Percentiles rank a stretch among this genome's conserved stretches.
phyloP scores from a whole-genome alignment of 192 early-diverging fungal genomes.

The Rhizophagus prolifer region DNA sequence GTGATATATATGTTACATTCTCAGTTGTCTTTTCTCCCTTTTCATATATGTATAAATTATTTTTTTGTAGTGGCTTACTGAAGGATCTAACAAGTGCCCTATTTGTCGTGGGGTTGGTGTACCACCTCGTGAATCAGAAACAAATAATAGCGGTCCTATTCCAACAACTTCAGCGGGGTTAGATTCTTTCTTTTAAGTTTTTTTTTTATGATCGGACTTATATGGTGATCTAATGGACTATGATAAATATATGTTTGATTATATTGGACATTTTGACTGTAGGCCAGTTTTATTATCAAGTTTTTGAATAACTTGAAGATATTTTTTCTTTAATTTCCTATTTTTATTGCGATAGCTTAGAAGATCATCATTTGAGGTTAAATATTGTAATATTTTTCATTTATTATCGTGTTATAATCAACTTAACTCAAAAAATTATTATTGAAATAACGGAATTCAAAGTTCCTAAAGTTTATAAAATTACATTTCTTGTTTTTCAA shows the following conservation, averaged over 20 bases:
- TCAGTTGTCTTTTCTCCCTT: not conserved
- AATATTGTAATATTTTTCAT: too few species aligned
- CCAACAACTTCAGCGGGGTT: conserved; percentile 1
- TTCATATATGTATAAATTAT: not conserved
- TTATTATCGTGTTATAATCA: too few species aligned
- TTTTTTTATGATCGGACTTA: not conserved
- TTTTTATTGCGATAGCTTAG: too few species aligned
- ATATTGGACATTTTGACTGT: not conserved
- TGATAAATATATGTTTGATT: not conserved
- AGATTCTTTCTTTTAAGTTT: not conserved
- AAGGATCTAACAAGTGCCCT: conserved; percentile 55
- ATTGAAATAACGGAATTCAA: too few species aligned
- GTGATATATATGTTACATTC: not conserved
- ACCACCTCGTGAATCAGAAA: not conserved
- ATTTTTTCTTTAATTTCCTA: too few species aligned
- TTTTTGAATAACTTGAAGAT: too few species aligned
- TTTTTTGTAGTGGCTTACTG: conserved; percentile 50
- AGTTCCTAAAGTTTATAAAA: too few species aligned
- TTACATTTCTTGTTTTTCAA: too few species aligned
- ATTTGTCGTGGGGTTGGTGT: conserved; percentile 54
- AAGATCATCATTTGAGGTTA: too few species aligned
- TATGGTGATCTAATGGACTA: not conserved
- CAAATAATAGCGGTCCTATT: not conserved
- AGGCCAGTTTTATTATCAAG: not conserved
- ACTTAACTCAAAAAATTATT: too few species aligned